These are phyloP conservation scores for Fusarium scirpi DNA, from an alignment of 2,329 filamentous ascomycete species.

Conservation along the genomic window DNA sequence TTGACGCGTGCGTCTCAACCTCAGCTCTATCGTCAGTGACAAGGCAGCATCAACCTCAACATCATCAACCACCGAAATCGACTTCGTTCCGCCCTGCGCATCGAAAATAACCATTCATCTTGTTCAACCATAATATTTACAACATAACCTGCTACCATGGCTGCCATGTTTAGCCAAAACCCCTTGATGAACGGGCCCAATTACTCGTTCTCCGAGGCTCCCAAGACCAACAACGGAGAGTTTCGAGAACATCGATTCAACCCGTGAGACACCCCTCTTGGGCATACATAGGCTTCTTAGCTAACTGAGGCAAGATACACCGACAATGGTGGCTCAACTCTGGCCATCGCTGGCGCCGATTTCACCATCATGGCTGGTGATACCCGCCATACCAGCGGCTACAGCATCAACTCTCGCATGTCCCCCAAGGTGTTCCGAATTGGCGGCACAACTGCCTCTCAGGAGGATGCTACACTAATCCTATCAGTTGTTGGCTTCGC, in stretches of 20 bases:
- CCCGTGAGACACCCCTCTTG: slow-evolving; percentile 71
- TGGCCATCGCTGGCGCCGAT: slow-evolving; percentile 92
- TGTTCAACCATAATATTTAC: background rate
- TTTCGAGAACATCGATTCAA: slow-evolving; percentile 86
- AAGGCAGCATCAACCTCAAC: slow-evolving; percentile 40
- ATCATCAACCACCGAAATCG: slow-evolving; percentile 24
- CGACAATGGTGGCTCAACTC: slow-evolving; percentile 96
- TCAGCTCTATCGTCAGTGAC: slow-evolving; percentile 42
- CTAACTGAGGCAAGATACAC: slow-evolving; percentile 76
- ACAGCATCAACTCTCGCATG: slow-evolving; percentile 98
- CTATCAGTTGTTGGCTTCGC: slow-evolving; percentile 96
- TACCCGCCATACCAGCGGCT: slow-evolving; percentile 93
- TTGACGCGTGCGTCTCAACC: slow-evolving; percentile 56
- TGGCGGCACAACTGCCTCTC: slow-evolving; percentile 87
- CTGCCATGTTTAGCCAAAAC: slow-evolving; percentile 77
- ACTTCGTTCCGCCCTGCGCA: slow-evolving; percentile 21
- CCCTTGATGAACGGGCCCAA: slow-evolving; percentile 75
- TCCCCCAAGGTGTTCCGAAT: slow-evolving; percentile 97
- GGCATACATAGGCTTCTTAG: background rate
- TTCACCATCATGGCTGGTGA: slow-evolving; percentile 98
- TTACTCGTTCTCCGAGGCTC: slow-evolving; percentile 74
- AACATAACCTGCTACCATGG: slow-evolving; percentile 59
- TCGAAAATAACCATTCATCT: background rate
- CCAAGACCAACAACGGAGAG: slow-evolving; percentile 65
- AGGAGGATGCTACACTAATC: slow-evolving; percentile 86